Base-by-base conservation (phyloP, 306 rosid genomes). In the Canavalia gladiata region DNA sequence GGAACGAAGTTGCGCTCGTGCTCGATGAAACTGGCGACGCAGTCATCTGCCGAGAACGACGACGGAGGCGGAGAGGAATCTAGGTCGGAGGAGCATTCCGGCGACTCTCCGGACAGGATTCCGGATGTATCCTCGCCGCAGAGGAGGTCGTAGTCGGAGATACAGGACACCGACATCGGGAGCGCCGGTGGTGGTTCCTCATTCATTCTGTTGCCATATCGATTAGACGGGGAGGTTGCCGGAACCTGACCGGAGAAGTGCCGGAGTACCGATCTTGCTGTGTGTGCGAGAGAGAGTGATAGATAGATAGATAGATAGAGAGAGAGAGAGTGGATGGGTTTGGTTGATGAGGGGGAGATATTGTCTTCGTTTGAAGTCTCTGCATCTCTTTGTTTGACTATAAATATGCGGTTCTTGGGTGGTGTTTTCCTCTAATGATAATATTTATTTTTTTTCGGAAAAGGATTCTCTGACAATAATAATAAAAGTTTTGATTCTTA, bases 1-100 rank as follows among this genome's bases (percentile, higher is more conserved):
- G 95, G 98, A 37, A 91, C 91, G 80, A 90, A 91, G 84, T 86
- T 86, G 33, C 88, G 79, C 86, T 94, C 98, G 72, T 86, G 88
- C 72, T 91, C 88, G 37, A 94, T 87, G 87, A 91, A 94, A 12
- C 80, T 84, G 0, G 93, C 89, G 46, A 94, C 88, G 49, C 95
- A 94, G 43, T 89, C 97, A 55, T 94, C 94, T 31, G 84, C 33
- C 30, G 81, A 47, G 2, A 69, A 18, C 0, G n/a, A 39, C 1
- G 45, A 33, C 18, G 81, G 11, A 2, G 55, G 6, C 29, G 65
- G 83, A 35, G 86, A 65, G 37, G 87, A 87, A 8, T 91, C 92
- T 12, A 86, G 3, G 68, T 90, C 90, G 37, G 91, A 87, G 33
- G 85, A 91, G 82, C 71, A 87, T 68, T 86, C 95, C 86, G 87